Percentiles rank a stretch among this genome's conserved stretches.
Evolutionary conservation across 441 rosid species (phyloP).

Genomic region (Hypseocharis bilobata): DNA sequence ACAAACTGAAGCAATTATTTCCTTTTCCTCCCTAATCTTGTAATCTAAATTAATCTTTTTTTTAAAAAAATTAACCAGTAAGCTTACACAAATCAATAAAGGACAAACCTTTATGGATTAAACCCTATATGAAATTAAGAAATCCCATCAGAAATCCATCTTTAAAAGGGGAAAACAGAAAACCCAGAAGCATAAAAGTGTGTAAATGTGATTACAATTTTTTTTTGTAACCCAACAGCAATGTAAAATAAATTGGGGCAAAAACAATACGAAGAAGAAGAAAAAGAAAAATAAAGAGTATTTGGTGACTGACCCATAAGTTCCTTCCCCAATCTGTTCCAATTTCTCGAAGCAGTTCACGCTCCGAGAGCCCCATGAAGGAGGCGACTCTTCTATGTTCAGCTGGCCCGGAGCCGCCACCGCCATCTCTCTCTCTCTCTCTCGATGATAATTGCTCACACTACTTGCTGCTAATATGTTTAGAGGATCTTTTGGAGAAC

Average conservation of each 20-base stretch:
- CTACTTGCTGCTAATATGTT: not conserved
- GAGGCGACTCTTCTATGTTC: constrained; percentile 23
- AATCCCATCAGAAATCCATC: not conserved
- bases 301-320: constrained; percentile 21
- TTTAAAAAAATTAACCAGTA: not conserved
- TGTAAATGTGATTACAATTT: not conserved
- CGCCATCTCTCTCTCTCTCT: constrained; percentile 17
- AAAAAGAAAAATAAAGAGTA: not conserved
- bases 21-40: not conserved
- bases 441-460: not conserved
- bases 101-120: not conserved
- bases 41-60: not conserved
- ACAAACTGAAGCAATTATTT: not conserved
- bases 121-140: not conserved
- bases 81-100: not conserved
- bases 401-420: constrained; percentile 30
- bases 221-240: not conserved
- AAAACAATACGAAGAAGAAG: not conserved
- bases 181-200: not conserved
- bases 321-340: constrained; percentile 33
- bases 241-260: not conserved
- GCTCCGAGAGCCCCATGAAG: constrained; percentile 30
- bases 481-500: not conserved
- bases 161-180: not conserved
- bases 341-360: constrained; percentile 28